A percentile compares a stretch with the other conserved stretches of the same genome.
Conservation (phyloP, 345 rosid genomes). For the Raphanus sativus region DNA sequence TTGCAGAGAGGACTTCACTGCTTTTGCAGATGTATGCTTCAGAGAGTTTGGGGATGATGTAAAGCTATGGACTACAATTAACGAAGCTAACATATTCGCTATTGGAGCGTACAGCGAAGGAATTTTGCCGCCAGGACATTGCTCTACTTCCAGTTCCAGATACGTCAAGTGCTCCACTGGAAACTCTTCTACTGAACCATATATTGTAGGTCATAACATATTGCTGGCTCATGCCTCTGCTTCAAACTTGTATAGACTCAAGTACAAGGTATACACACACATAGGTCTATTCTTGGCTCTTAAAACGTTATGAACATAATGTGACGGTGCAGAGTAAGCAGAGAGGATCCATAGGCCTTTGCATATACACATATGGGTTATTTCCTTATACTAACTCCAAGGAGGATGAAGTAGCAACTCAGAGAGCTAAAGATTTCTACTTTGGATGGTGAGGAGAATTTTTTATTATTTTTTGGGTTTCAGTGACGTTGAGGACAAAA, state of each 20-base stretch:
- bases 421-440: constrained; percentile 46
- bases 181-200: constrained; percentile 73
- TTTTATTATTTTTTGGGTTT: background rate
- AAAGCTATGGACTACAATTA: constrained; percentile 63
- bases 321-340: constrained; percentile 51
- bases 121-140: constrained; percentile 41
- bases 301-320: background rate
- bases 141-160: constrained; percentile 43
- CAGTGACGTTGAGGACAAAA: background rate
- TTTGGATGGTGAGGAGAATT: constrained; percentile 49
- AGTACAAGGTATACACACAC: constrained; percentile 51
- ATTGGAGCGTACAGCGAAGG: constrained; percentile 43
- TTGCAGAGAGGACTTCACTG: constrained; percentile 77
- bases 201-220: constrained; percentile 58
- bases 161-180: constrained; percentile 42
- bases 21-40: constrained; percentile 73
- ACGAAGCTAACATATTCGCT: constrained; percentile 59
- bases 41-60: constrained; percentile 73
- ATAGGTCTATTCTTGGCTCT: background rate
- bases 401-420: constrained; percentile 49
- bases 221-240: constrained; percentile 72
- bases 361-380: constrained; percentile 40
- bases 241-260: constrained; percentile 54
- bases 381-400: constrained; percentile 49
- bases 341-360: constrained; percentile 51